These are phyloP conservation scores for Alternaria ethzedia DNA, from an alignment of 2,329 filamentous ascomycete species.

Conservation along the genomic window DNA sequence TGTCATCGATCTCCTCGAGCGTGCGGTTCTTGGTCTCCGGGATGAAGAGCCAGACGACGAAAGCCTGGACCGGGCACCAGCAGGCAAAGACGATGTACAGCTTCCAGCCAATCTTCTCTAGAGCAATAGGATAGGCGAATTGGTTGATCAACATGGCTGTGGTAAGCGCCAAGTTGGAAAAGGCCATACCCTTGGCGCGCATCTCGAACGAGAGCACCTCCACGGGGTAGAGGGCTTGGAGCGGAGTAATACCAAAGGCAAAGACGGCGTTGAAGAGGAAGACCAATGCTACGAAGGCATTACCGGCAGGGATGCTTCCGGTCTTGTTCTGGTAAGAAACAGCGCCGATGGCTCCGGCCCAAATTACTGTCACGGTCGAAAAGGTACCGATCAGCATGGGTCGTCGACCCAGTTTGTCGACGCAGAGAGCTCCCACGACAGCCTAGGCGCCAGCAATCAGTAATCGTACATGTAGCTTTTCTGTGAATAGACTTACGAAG, in stretches of 20 bases:
- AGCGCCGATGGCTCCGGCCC: conserved; percentile 30
- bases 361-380: conserved; percentile 29
- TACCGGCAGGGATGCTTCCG: conserved; percentile 17
- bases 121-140: conserved; percentile 36
- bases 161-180: conserved; percentile 27
- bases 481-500: conserved; percentile 20
- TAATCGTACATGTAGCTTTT: background rate
- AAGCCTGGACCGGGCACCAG: conserved; percentile 28
- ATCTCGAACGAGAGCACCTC: conserved; percentile 46
- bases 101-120: conserved; percentile 32
- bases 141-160: conserved; percentile 37
- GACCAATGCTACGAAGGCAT: conserved; percentile 41
- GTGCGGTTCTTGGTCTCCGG: conserved; percentile 39
- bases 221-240: conserved; percentile 43
- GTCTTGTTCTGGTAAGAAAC: conserved; percentile 23
- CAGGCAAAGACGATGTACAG: conserved; percentile 33
- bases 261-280: conserved; percentile 45
- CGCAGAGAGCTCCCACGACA: conserved; percentile 42
- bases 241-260: conserved; percentile 43
- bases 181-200: conserved; percentile 43
- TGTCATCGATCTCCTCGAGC: conserved; percentile 33
- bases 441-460: conserved; percentile 20
- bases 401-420: conserved; percentile 43
- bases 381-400: conserved; percentile 40
- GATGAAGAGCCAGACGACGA: conserved; percentile 28